Evolutionary conservation across 352 stramenopile species (phyloP), one percentile per base, ranked within the genome.

Genomic region (Nothophytophthora sp.): DNA sequence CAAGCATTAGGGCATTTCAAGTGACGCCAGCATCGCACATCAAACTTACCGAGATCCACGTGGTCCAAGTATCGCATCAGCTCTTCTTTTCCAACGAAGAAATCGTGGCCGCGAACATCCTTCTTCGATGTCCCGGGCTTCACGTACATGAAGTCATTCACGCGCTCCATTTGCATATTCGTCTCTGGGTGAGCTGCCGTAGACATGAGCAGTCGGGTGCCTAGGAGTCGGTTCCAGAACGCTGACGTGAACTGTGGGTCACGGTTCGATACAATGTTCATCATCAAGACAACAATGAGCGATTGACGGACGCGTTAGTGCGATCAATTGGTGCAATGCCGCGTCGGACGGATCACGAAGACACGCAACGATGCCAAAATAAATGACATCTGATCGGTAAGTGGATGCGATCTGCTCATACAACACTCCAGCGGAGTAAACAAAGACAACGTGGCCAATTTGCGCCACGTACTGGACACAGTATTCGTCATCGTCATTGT

Each of bases 61-160:
- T 25, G 16, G n/a, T 58, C 40, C 32, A 58, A 20, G 35, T 38
- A 43, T 15, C 16, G 4, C 51, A 53, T 44, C n/a, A 49, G 36
- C 35, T 34, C 51, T 8, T 45, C 5, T 13, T 29, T 16, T 15
- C 42, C 41, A 1, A 60, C 29, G 42, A 59, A 60, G 42, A 43
- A 60, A 22, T 43, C 34, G 3, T 13, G 40, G n/a, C 37, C 40
- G 1, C 12, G 19, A 25, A 46, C 27, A n/a, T 35, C 51, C 22
- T 60, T 60, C 41, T 53, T 48, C 27, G 34, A 40, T 36, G 51
- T 60, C 0, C 42, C 51, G 6, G 51, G 42, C 18, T 19, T 43
- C 3, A 36, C 3, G 22, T 60, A 53, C 16, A 20, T 43, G 23
- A 27, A 33, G 4, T 50, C 50, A 6, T 38, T 18, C 8, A n/a